Evolutionary conservation across 164 flowering plant species (phyloP).

Genomic region (Hamamelis virginiana): DNA sequence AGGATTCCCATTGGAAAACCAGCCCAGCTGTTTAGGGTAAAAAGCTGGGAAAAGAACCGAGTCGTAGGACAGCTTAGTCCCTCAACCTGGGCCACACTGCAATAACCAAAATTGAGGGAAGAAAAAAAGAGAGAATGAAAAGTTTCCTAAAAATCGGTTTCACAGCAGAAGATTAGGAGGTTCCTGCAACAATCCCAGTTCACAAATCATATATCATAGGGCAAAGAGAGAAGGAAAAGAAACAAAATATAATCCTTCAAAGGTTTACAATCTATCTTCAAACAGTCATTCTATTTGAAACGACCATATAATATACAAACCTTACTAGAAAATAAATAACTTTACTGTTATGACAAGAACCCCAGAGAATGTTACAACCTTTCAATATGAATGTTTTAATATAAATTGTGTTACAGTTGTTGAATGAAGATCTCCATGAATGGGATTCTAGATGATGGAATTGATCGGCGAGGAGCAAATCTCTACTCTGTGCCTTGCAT

Average conservation of each 20-base stretch:
- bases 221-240: not conserved
- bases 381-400: not conserved
- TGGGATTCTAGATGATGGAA: not conserved
- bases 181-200: too few relatives aligned
- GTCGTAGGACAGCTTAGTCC: too few relatives aligned
- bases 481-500: slow-evolving; percentile 47
- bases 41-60: too few relatives aligned
- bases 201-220: too few relatives aligned
- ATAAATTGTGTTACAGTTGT: not conserved
- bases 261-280: slow-evolving; percentile 3
- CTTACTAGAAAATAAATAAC: not conserved
- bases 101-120: too few relatives aligned
- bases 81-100: too few relatives aligned
- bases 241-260: not conserved
- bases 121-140: too few relatives aligned
- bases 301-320: slow-evolving; percentile 2
- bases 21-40: too few relatives aligned
- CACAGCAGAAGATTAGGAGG: too few relatives aligned
- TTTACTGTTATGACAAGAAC: not conserved
- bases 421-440: not conserved
- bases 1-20: too few relatives aligned
- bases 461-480: not conserved
- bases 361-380: not conserved
- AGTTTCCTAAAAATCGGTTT: too few relatives aligned
- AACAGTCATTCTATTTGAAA: not conserved